phyloP scores from a whole-genome alignment of 2,329 filamentous ascomycete genomes.

The Monilinia polystroma region DNA sequence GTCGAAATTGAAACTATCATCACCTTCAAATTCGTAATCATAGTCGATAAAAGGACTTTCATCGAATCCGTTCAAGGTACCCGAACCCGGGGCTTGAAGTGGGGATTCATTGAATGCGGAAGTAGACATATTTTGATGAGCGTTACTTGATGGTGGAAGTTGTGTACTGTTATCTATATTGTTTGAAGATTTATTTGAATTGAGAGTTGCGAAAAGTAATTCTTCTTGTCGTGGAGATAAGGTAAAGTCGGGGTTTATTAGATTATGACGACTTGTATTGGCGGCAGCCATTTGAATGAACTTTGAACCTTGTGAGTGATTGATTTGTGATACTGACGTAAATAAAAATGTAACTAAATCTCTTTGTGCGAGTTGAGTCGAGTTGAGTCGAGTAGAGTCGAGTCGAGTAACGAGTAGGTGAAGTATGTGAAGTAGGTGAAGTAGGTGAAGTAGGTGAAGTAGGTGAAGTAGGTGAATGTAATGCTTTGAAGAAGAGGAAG shows the following conservation, averaged over 20 bases:
- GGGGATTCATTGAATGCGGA: constrained; percentile 52
- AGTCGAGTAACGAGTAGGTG: no score
- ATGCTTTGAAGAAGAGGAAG: no score
- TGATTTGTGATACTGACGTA: constrained; percentile 16
- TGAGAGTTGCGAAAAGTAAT: constrained; percentile 72
- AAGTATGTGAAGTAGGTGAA: no score
- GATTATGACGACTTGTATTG: constrained; percentile 10
- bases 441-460: no score
- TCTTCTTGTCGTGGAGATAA: constrained; percentile 75
- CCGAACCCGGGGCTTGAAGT: constrained; percentile 45
- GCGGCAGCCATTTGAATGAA: constrained; percentile 10
- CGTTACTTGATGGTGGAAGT: constrained; percentile 41
- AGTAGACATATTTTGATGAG: constrained; percentile 48
- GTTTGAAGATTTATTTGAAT: constrained; percentile 55
- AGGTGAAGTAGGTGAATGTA: no score
- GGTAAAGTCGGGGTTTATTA: constrained; percentile 57
- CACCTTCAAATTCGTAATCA: constrained; percentile 71
- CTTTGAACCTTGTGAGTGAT: background rate
- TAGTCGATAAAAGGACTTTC: constrained; percentile 85
- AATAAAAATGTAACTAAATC: background rate
- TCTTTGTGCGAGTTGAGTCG: background rate
- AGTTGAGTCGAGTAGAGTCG: no score
- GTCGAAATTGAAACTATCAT: constrained; percentile 67
- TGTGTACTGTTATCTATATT: constrained; percentile 28
- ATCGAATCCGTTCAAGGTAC: constrained; percentile 54